phyloP scores from a whole-genome alignment of 164 flowering plant genomes.

The Euptelea pleiosperma region DNA sequence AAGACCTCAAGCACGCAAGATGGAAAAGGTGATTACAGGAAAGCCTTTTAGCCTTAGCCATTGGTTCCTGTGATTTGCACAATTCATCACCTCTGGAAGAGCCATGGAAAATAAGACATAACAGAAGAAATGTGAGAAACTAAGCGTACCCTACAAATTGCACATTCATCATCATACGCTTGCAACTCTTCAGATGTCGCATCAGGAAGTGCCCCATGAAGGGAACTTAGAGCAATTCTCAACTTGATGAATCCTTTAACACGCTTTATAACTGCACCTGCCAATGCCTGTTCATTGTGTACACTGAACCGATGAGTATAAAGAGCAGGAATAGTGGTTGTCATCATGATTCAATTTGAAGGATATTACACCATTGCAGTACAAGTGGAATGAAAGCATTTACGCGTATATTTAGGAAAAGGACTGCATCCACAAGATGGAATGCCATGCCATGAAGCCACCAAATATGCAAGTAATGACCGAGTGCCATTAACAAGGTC shows the following conservation, averaged over 20 bases:
- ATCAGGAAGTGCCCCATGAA: slow-evolving; percentile 96
- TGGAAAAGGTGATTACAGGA: slow-evolving; percentile 95
- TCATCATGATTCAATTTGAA: background rate
- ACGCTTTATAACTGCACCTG: slow-evolving; percentile 73
- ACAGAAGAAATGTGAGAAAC: background rate
- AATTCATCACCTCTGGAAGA: slow-evolving; percentile 7
- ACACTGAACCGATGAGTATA: slow-evolving; percentile 13
- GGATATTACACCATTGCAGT: background rate
- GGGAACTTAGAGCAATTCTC: slow-evolving; percentile 63
- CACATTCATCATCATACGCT: slow-evolving; percentile 94
- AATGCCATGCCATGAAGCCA: slow-evolving; percentile 99
- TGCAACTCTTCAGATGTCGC: slow-evolving; percentile 82
- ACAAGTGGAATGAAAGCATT: slow-evolving; percentile 18
- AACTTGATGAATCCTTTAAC: slow-evolving; percentile 74
- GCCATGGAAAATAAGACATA: slow-evolving; percentile 1
- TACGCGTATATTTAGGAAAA: slow-evolving; percentile 86
- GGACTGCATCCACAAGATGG: slow-evolving; percentile 87
- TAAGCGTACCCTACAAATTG: slow-evolving; percentile 82
- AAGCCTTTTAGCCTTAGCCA: slow-evolving; percentile 93
- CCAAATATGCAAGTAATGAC: slow-evolving; percentile 89
- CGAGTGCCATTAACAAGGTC: slow-evolving; percentile 83
- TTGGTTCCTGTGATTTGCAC: slow-evolving; percentile 71
- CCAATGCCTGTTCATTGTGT: slow-evolving; percentile 58
- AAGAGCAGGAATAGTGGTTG: background rate
- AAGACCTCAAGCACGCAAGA: slow-evolving; percentile 94